phyloP scores from a whole-genome alignment of 805 yeast genomes.

The Clavispora santaluciae region DNA sequence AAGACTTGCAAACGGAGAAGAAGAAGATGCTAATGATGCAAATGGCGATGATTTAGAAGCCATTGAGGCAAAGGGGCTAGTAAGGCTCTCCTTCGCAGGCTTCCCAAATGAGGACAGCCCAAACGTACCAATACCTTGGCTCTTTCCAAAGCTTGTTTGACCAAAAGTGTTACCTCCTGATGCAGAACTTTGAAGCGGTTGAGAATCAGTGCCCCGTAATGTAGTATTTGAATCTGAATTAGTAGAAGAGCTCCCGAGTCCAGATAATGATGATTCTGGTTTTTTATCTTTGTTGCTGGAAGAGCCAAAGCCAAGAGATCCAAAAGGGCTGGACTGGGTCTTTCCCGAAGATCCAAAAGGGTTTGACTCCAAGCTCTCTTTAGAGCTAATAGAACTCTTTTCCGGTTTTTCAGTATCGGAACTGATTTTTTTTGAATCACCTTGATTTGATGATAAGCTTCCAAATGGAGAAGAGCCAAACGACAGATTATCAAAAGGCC shows the following conservation, averaged over 20 bases:
- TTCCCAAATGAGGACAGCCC: slow-evolving; percentile 4
- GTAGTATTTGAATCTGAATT: not conserved
- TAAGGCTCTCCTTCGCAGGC: not conserved
- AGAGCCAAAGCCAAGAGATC: not conserved
- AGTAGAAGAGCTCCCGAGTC: not conserved
- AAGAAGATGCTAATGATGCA: not conserved
- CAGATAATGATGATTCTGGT: too few relatives aligned
- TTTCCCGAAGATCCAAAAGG: not conserved
- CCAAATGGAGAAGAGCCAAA: not conserved
- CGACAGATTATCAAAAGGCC: not conserved
- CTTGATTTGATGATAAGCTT: not conserved
- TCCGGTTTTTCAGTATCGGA: not conserved
- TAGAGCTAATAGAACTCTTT: not conserved
- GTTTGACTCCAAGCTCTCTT: not conserved
- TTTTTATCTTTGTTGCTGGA: too few relatives aligned
- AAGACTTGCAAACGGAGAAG: slow-evolving; percentile 9
- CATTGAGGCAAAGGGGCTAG: slow-evolving; percentile 1
- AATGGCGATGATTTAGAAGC: not conserved
- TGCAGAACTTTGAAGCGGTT: too few relatives aligned
- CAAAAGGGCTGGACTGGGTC: not conserved
- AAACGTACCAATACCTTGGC: not conserved
- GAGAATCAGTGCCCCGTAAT: too few relatives aligned
- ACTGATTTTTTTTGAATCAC: not conserved
- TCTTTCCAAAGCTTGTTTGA: slow-evolving; percentile 12
- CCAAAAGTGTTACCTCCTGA: not conserved